Base-by-base conservation (phyloP, 106 monocot genomes). In the Acorus calamus region DNA sequence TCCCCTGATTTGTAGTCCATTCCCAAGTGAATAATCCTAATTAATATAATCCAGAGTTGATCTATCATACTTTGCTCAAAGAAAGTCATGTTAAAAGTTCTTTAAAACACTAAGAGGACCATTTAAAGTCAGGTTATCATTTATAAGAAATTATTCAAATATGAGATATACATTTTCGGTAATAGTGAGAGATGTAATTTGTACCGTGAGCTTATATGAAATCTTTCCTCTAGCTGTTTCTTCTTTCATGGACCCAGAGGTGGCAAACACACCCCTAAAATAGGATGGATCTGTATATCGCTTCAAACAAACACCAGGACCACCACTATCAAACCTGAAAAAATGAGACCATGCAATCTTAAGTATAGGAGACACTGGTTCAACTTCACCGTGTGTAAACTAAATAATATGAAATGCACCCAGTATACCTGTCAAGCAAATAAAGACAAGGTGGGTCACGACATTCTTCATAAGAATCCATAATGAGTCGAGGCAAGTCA, bases 391-490 rank as follows among this genome's bases (percentile, higher is more conserved):
- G 28, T 28, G 28, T 28, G 28, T 28, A 28, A 28, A 28, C 28
- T 28, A 28, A 28, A 28, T 28, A 28, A 28, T 28, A 28, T 28
- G 28, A 28, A 28, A 28, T 28, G 28, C 28, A 28, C 28, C 28
- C 28, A 28, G 28, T 59, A 46, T 92, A 99, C 98, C 78, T 85
- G 71, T 99, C 98, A 72, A 98, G 98, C 67, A 88, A 73, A 74
- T 83, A 86, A 13, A 98, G 66, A 12, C 77, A 85, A 7, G 98
- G 98, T 64, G 88, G 98, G 12, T 84, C 92, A 49, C 73, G 83
- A 44, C 98, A 92, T 72, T 92, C 92, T 84, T 99, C 98, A 53
- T 99, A 99, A 8, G 79, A 99, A 57, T 99, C 92, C 77, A 88
- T 75, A 66, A 99, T 83, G 72, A 83, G 88, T 42, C 56, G 74